Evolutionary conservation across 23 red algal genomes (phyloP), one percentile per base, ranked within the genome.

Genomic region (Gracilaria caudata): DNA sequence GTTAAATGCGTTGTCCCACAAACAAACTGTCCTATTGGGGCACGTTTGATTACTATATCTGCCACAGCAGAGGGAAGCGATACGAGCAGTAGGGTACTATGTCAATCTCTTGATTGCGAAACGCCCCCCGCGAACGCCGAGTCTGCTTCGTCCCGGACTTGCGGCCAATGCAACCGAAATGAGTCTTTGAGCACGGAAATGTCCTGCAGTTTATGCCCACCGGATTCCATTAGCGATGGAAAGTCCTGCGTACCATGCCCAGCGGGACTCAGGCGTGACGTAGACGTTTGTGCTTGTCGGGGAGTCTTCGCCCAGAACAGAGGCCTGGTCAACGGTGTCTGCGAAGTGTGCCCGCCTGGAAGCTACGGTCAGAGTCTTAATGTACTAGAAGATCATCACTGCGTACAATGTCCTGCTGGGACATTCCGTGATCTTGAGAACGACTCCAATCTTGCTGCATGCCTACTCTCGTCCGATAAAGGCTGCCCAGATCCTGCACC

Each of bases 281-380:
- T 23, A 1, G 70, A 75, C n/a, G 33, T n/a, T 21, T 75, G 70
- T 29, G 70, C 70, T 49, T 75, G 70, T 29, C 70, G 70, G 8
- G 70, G 70, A 46, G 19, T 49, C 43, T 16, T 75, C 2, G 70
- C 70, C 28, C 70, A 75, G 70, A 75, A 75, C 40, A 75, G 49
- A 21, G 70, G 70, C 26, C 20, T 75, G 20, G 37, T 75, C 12
- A 29, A 47, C 33, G 70, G 70, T 3, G 21, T 75, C 29, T 75
- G 70, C 29, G 4, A 12, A 49, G 21, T 26, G 43, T 75, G 70
- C 19, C 19, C 70, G 4, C 70, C 70, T 26, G 70, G 70, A 46
- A 75, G 70, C 20, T 75, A 49, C 13, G 70, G 70, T 7, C 7
- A 38, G 0, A 47, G 70, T 49, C 12, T 43, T 6, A 49, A 75